Base-by-base conservation (phyloP, 2,329 filamentous ascomycete genomes). In the Alternaria brassicae region DNA sequence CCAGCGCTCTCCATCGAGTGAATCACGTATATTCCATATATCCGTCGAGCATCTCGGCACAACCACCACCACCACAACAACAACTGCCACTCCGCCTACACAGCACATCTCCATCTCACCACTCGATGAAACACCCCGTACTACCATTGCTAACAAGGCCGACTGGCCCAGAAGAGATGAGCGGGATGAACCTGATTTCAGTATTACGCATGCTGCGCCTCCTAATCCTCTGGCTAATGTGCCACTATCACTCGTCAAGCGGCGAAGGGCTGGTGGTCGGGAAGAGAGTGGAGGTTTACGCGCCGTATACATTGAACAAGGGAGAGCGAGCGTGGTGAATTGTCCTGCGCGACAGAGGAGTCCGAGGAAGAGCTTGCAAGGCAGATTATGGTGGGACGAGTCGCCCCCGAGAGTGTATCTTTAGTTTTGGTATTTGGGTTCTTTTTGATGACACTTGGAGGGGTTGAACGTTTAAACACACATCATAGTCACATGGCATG, bases 141-240 rank as follows among this genome's bases (percentile, higher is more conserved):
- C 30, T 10, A 23, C 44, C 17, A 13, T 48, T 15, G 44, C 6
- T 13, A 23, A 21, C 25, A 30, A 42, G 37, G 9, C 15, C 15
- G 19, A 30, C 37, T 23, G 41, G 15, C 7, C 21, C 7, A 13
- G 19, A 41, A 9, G 53, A n/a, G n/a, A n/a, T n/a, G n/a, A n/a
- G n/a, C n/a, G n/a, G n/a, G n/a, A 55, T 32, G 12, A 25, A 25
- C 34, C 44, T 0, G 53, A 55, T 32, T 55, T 55, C 2, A 49
- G 42, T n/a, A 55, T 49, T 15, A 55, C 42, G 19, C 53, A 55
- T 49, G 19, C 53, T 9, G 42, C 42, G 13, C 53, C 44, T 17
- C 42, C 34, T 7, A 42, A 27, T 7, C 49, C 49, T n/a, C 13
- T 48, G 13, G 44, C 21, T 12, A 19, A 21, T 8, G 44, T 39